phyloP scores from a whole-genome alignment of 768 basidiomycete species.

The Podaxis mareebaensis region DNA sequence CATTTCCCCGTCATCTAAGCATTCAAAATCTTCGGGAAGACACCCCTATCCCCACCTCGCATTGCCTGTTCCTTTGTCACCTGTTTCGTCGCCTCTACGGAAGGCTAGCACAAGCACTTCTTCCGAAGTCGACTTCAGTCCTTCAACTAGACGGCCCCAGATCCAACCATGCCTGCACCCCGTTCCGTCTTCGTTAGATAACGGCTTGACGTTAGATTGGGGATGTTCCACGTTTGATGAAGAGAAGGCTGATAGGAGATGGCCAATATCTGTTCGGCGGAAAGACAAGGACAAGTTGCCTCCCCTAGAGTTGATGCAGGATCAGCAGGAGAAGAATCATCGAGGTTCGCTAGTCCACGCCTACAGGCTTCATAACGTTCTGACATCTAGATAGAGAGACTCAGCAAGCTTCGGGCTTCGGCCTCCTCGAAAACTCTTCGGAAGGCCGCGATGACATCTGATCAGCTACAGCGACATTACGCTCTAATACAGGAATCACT shows the following conservation, averaged over 20 bases:
- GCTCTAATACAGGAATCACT: conserved; percentile 46
- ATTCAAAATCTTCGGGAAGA: conserved; percentile 28
- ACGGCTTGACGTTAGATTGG: conserved; percentile 77
- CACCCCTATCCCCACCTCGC: conserved; percentile 20
- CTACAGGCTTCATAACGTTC: neutral
- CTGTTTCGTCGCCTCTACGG: conserved; percentile 27
- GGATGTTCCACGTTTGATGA: conserved; percentile 55
- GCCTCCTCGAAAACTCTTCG: conserved; percentile 55
- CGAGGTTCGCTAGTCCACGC: conserved; percentile 40
- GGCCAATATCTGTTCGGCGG: conserved; percentile 60
- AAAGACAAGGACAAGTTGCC: conserved; percentile 54
- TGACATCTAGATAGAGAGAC: conserved; percentile 46
- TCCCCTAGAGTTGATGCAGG: conserved; percentile 45
- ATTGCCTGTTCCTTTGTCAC: conserved; percentile 26
- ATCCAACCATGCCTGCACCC: conserved; percentile 47
- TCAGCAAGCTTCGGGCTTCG: conserved; percentile 51
- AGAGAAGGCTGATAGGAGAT: conserved; percentile 58
- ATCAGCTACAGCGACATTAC: conserved; percentile 71
- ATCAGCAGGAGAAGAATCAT: conserved; percentile 62
- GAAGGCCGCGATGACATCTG: conserved; percentile 63
- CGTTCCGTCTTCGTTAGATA: conserved; percentile 67
- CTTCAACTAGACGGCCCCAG: conserved; percentile 47
- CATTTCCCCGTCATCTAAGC: conserved; percentile 21
- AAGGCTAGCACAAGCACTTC: conserved; percentile 29
- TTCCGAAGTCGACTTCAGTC: conserved; percentile 71